Percentiles rank a stretch among this genome's conserved stretches.
These are phyloP conservation scores for Falciphora oryzae DNA, from an alignment of 2,329 filamentous ascomycete species.

Conservation along the genomic window DNA sequence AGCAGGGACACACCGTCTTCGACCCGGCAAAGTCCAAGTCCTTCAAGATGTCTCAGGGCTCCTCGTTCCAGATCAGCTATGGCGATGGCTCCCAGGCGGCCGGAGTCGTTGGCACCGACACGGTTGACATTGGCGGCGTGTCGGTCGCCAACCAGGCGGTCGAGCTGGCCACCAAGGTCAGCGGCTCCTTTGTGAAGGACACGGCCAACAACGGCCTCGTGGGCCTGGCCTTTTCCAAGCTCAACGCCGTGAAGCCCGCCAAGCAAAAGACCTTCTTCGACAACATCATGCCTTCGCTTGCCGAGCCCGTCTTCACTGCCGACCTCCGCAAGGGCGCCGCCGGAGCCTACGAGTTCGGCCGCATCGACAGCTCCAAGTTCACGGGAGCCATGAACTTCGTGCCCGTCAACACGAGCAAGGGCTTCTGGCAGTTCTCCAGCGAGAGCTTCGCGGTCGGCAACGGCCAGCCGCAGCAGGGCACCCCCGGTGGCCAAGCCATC, in stretches of 20 bases:
- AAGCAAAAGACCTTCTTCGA: constrained; percentile 70
- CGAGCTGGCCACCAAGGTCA: constrained; percentile 57
- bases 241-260: constrained; percentile 59
- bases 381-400: constrained; percentile 56
- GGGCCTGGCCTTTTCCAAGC: constrained; percentile 58
- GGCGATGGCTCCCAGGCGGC: constrained; percentile 59
- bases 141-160: constrained; percentile 58
- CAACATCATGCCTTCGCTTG: constrained; percentile 56
- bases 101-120: constrained; percentile 63
- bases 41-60: constrained; percentile 31
- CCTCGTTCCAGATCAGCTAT: constrained; percentile 60
- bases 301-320: constrained; percentile 64
- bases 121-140: constrained; percentile 60
- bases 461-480: constrained; percentile 28
- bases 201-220: constrained; percentile 62
- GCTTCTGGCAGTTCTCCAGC: constrained; percentile 65
- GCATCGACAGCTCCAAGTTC: constrained; percentile 59
- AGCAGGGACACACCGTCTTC: constrained; percentile 41
- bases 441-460: constrained; percentile 49
- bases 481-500: constrained; percentile 39
- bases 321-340: constrained; percentile 54
- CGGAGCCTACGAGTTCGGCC: constrained; percentile 70
- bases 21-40: constrained; percentile 30
- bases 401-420: constrained; percentile 52
- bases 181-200: constrained; percentile 52